Evolutionary conservation across 768 basidiomycete species (phyloP), one percentile per base, ranked within the genome.

Genomic region (Pleurotus pulmonarius): DNA sequence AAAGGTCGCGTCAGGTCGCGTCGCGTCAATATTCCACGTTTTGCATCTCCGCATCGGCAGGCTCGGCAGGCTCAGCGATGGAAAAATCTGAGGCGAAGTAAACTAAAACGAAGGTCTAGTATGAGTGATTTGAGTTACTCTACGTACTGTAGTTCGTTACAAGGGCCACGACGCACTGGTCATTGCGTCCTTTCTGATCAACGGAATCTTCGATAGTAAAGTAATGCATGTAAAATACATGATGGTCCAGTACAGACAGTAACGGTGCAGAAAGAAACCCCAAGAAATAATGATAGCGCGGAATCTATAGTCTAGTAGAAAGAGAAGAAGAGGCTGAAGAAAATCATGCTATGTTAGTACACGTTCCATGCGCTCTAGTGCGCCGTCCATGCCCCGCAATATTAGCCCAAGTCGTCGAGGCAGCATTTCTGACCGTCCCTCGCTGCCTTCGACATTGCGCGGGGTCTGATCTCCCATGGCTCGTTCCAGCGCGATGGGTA

Each of bases 401-500:
- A 90, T 74, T 7, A 81, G 66, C 3, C 79, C 79, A n/a, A 88
- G 71, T 13, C 76, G 78, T 44, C 76, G 76, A 11, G 86, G 88
- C 26, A 90, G 72, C 5, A 88, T 67, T 3, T 65, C 58, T 11
- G 57, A 56, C 37, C 44, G 39, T 55, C 59, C 53, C 38, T 49
- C 45, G 51, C 58, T 44, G 48, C 24, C 12, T 18, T 57, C 45
- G 29, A 34, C 29, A 52, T 55, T 49, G 56, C 56, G 56, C 48
- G 59, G 65, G 15, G 69, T 67, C 61, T 81, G 77, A 40, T 84
- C 78, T 37, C 75, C 74, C 57, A 92, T 71, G 0, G 88, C 90
- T 43, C 73, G 75, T 65, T 94, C 92, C 15, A 93, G 75, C 0
- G 82, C 85, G 57, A 90, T 79, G 2, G 90, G 90, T 7, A 92